phyloP scores from a whole-genome alignment of 257 asterid species.

The Prunella vulgaris region DNA sequence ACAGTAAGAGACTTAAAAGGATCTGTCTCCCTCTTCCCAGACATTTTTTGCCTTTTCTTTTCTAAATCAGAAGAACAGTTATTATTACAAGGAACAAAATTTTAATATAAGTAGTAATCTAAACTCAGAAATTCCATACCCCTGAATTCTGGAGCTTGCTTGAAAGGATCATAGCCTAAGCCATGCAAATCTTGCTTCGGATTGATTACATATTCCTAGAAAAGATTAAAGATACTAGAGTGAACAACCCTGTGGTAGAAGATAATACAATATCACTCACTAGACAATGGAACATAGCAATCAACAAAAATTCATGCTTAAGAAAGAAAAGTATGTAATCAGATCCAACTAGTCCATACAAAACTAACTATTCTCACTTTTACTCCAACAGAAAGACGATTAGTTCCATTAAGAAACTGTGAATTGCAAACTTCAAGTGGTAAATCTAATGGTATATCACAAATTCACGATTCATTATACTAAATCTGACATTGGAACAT shows the following conservation, averaged over 20 bases:
- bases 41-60: conserved; percentile 62
- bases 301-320: neutral
- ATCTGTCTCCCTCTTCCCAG: conserved; percentile 43
- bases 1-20: conserved; percentile 43
- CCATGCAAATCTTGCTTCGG: conserved; percentile 94
- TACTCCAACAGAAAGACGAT: neutral
- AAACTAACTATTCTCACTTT: neutral
- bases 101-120: conserved; percentile 6
- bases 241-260: conserved; percentile 11
- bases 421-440: neutral
- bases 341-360: neutral
- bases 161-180: conserved; percentile 92
- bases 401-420: conserved; percentile 4
- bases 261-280: neutral
- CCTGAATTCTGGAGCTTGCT: conserved; percentile 96
- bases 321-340: neutral
- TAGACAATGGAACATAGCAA: neutral
- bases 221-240: neutral
- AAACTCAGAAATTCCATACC: conserved; percentile 47
- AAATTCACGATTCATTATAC: neutral
- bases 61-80: conserved; percentile 40
- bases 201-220: conserved; percentile 65
- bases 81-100: neutral
- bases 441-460: neutral
- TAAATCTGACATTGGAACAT: neutral